A percentile compares a stretch with the other conserved stretches of the same genome.
Evolutionary conservation across 1,284 basidiomycete genomes (phyloP).

Genomic region (Trametes pubescens): DNA sequence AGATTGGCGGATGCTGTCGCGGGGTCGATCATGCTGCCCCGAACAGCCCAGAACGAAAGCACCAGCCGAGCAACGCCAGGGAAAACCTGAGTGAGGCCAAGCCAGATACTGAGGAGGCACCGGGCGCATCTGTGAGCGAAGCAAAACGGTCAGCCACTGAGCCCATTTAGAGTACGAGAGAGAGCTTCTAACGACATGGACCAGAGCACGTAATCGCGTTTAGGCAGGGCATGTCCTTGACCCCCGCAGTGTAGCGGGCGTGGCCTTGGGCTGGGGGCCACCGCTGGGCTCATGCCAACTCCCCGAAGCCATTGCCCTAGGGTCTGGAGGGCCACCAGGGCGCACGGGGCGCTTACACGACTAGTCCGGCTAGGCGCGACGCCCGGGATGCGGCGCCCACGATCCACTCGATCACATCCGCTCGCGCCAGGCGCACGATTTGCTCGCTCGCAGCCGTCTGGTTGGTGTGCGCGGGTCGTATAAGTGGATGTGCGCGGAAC

Average conservation of each 20-base stretch:
- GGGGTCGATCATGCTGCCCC: neutral
- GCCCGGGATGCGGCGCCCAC: conserved; percentile 5
- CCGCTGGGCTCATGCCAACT: too few species aligned
- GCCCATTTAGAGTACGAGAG: too few species aligned
- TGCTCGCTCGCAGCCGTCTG: neutral
- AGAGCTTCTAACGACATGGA: too few species aligned
- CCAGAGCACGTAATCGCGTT: too few species aligned
- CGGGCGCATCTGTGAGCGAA: too few species aligned
- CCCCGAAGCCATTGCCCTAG: too few species aligned
- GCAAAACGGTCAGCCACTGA: too few species aligned
- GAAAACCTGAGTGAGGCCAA: neutral
- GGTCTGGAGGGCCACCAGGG: neutral
- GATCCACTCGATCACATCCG: conserved; percentile 16
- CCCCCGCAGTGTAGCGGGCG: too few species aligned
- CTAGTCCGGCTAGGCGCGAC: neutral
- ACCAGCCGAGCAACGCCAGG: neutral
- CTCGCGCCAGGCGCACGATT: neutral
- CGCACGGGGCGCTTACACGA: neutral
- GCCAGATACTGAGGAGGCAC: too few species aligned
- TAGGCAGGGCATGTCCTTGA: too few species aligned
- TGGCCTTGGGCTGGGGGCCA: too few species aligned
- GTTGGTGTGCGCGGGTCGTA: neutral
- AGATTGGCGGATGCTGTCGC: conserved; percentile 15
- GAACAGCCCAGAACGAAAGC: neutral
- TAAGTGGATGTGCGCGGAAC: neutral